A percentile compares a stretch with the other conserved stretches of the same genome.
Conservation (phyloP, 73 alveolate genomes). For the Effrenium voratum region DNA sequence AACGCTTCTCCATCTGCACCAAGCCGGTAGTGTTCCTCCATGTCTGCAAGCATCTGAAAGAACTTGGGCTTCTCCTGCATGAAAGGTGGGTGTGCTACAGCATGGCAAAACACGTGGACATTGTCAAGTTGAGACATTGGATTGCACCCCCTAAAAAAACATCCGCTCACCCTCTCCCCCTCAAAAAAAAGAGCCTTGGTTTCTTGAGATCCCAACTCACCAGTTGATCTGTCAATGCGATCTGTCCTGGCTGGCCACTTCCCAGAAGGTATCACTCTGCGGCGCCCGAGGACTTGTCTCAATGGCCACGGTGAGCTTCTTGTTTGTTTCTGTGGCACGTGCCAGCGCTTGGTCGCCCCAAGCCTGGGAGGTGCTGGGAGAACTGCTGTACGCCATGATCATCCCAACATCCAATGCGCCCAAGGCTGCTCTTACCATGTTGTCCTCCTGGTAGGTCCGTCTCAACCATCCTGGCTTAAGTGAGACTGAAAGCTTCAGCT, state of each 20-base stretch:
- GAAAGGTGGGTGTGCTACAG: no score
- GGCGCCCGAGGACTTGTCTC: conserved; percentile 59
- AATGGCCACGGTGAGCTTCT: not conserved
- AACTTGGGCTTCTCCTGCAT: not conserved
- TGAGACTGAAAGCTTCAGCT: not conserved
- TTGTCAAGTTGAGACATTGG: no score
- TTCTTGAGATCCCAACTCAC: no score
- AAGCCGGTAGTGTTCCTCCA: conserved; percentile 27
- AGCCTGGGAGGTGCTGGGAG: not conserved
- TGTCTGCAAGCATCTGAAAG: conserved; percentile 47
- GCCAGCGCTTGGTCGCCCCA: conserved; percentile 57
- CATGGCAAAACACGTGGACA: no score
- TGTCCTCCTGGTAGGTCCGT: not conserved
- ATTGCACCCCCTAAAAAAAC: no score
- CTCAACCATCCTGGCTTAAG: conserved; percentile 47
- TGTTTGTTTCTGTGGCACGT: not conserved
- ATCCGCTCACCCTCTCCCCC: no score
- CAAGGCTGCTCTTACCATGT: not conserved
- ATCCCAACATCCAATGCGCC: conserved; percentile 33
- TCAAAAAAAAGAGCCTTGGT: no score
- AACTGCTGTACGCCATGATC: conserved; percentile 42
- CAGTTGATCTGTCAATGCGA: no score
- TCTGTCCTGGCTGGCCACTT: conserved; percentile 13
- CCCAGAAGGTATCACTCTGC: conserved; percentile 7
- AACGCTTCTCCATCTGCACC: not conserved